Percentiles rank a stretch among this genome's conserved stretches.
Conservation (phyloP, 345 rosid species). For the Gossypium sturtianum region DNA sequence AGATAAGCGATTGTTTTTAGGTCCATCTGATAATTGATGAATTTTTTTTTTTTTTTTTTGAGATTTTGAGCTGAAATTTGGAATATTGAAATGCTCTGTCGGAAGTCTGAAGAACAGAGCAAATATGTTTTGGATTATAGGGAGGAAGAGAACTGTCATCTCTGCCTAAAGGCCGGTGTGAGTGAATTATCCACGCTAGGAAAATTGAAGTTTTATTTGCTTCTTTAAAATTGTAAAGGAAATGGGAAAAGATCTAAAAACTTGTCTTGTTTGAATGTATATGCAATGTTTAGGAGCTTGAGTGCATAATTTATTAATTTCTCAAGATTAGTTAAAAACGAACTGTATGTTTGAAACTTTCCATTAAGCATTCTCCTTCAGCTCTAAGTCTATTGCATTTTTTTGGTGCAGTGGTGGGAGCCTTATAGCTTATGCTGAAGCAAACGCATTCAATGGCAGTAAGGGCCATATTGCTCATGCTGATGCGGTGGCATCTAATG, state of each 20-base stretch:
- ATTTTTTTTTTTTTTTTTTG: not conserved
- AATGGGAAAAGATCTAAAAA: not conserved
- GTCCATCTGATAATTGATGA: not conserved
- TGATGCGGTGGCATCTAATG: conserved; percentile 46
- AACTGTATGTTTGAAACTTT: not conserved
- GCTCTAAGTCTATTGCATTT: not conserved
- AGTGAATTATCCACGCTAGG: not conserved
- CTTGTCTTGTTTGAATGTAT: not conserved
- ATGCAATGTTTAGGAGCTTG: not conserved
- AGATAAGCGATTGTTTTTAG: not conserved
- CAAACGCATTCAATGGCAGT: conserved; percentile 33
- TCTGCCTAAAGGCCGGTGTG: not conserved
- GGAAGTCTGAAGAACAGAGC: conserved; percentile 1
- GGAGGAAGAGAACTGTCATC: not conserved
- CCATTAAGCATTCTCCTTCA: not conserved
- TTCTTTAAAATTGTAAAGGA: not conserved
- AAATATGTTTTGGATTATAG: not conserved
- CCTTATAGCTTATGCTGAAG: conserved; percentile 72
- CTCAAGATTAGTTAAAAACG: not conserved
- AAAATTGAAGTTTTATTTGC: not conserved
- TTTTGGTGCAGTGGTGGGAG: conserved; percentile 72
- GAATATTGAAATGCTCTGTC: not conserved
- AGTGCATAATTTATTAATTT: not conserved
- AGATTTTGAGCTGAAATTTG: not conserved
- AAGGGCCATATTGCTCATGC: conserved; percentile 75